phyloP scores from a whole-genome alignment of 768 basidiomycete genomes.

The Mycena leptocephala region DNA sequence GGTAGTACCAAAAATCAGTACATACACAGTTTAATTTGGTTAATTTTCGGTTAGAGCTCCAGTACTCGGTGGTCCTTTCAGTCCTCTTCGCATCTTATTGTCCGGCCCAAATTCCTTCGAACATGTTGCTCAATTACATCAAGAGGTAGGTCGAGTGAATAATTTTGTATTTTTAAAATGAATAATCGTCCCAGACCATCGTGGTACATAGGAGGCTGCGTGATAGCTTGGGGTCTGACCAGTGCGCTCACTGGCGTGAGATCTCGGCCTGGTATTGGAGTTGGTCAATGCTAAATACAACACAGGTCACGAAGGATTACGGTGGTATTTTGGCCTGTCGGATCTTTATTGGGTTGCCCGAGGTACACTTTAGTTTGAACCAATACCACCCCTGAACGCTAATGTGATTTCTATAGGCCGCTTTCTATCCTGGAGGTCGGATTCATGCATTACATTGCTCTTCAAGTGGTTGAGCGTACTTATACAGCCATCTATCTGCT shows the following conservation, averaged over 20 bases:
- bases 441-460: conserved; percentile 35
- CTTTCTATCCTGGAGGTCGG: conserved; percentile 76
- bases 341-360: conserved; percentile 76
- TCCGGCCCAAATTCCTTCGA: conserved; percentile 78
- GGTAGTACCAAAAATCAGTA: conserved; percentile 45
- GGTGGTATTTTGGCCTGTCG: conserved; percentile 72
- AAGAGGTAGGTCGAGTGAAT: conserved; percentile 53
- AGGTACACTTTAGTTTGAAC: conserved; percentile 48
- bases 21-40: background rate
- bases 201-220: conserved; percentile 73
- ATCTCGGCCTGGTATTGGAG: background rate
- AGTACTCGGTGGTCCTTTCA: conserved; percentile 69
- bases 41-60: conserved; percentile 55
- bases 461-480: background rate
- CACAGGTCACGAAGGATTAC: conserved; percentile 69
- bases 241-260: conserved; percentile 76
- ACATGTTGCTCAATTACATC: conserved; percentile 75
- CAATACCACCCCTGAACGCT: background rate
- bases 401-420: conserved; percentile 55
- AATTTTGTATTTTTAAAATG: background rate
- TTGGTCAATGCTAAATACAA: background rate
- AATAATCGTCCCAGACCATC: conserved; percentile 64
- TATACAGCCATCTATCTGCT: conserved; percentile 55
- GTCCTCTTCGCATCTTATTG: conserved; percentile 73
- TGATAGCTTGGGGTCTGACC: conserved; percentile 75